Evolutionary conservation across 2,329 filamentous ascomycete species (phyloP).

Genomic region (Fusarium redolens): DNA sequence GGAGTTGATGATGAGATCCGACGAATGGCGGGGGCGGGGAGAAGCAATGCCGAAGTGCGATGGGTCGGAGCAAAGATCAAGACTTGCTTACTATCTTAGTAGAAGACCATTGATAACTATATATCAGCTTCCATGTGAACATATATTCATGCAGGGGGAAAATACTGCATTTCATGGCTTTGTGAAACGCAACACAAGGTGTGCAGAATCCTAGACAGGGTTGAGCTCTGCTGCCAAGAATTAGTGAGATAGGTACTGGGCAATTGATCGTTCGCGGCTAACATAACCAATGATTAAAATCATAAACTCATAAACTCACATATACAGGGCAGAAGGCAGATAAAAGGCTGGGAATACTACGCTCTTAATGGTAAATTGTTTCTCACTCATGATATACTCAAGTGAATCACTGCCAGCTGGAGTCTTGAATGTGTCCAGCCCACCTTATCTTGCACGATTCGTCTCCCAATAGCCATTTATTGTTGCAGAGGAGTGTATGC

Average conservation of each 20-base stretch:
- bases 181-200: neutral
- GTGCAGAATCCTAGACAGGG: neutral
- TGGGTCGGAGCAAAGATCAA: slow-evolving; percentile 14
- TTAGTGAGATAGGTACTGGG: neutral
- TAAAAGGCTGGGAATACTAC: too few relatives aligned
- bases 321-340: neutral
- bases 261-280: neutral
- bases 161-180: neutral
- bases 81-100: slow-evolving; percentile 18
- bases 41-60: slow-evolving; percentile 27
- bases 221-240: neutral
- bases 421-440: neutral
- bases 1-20: slow-evolving; percentile 30
- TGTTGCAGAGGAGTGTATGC: neutral
- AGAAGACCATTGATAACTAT: neutral
- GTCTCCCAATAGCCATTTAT: neutral
- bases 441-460: too few relatives aligned
- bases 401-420: too few relatives aligned
- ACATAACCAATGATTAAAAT: neutral
- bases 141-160: neutral
- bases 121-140: neutral
- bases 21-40: slow-evolving; percentile 30
- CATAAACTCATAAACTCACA: neutral
- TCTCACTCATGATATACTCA: neutral
- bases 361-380: neutral